phyloP scores from a whole-genome alignment of 768 basidiomycete genomes.

The Kwoniella sp. region DNA sequence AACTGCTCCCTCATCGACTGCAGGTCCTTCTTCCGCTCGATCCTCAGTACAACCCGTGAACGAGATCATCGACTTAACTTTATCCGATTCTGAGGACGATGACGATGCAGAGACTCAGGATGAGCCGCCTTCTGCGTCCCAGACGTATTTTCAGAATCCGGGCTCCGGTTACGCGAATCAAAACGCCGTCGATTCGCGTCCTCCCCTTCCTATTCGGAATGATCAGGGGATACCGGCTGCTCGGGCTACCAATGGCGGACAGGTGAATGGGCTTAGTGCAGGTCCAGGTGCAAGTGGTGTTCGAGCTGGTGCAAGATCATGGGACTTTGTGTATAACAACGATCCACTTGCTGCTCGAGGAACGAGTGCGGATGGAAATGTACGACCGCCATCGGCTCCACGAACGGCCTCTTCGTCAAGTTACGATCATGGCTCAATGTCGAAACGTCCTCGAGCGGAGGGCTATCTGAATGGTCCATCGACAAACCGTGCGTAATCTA shows the following conservation, averaged over 20 bases:
- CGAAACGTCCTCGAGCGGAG: slow-evolving; percentile 15
- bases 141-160: slow-evolving; percentile 42
- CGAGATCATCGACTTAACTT: slow-evolving; percentile 41
- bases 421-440: slow-evolving; percentile 8
- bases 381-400: not conserved
- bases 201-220: slow-evolving; percentile 11
- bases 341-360: not conserved
- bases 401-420: slow-evolving; percentile 2
- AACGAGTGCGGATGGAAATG: not conserved
- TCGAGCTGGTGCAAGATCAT: not conserved
- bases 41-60: slow-evolving; percentile 20
- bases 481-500: not conserved
- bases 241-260: slow-evolving; percentile 9
- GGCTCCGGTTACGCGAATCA: slow-evolving; percentile 39
- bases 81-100: slow-evolving; percentile 35
- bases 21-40: slow-evolving; percentile 12
- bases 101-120: slow-evolving; percentile 18
- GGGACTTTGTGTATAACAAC: not conserved
- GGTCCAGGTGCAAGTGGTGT: not conserved
- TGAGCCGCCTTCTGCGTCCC: slow-evolving; percentile 14
- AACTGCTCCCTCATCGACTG: slow-evolving; percentile 2
- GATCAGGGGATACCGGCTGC: slow-evolving; percentile 13
- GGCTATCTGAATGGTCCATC: slow-evolving; percentile 2
- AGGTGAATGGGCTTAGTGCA: not conserved
- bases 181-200: slow-evolving; percentile 35